Base-by-base conservation (phyloP, 495 filamentous ascomycete species). In the Penicillium turbatum region DNA sequence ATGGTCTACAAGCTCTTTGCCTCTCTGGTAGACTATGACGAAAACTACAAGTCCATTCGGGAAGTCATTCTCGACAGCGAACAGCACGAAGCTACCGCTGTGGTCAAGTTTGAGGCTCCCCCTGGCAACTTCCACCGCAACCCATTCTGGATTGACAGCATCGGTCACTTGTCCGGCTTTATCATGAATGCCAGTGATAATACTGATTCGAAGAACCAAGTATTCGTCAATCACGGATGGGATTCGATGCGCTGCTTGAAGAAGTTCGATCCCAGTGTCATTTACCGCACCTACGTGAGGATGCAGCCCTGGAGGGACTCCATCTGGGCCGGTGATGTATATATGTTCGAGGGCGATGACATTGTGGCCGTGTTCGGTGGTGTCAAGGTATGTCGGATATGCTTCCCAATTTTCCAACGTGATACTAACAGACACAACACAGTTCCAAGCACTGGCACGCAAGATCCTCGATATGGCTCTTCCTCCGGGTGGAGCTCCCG, bases 171-270 rank as follows among this genome's bases (percentile, higher is more conserved):
- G 29, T 84, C 86, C 9, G 89, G 89, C 15, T 92, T 93, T 68
- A 84, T 86, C 55, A 84, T 90, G 72, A 92, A 92, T 62, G 87
- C 81, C 12, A 90, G 83, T 50, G 87, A 89, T 61, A 79, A 78
- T 19, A 79, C 84, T 3, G 84, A 91, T 57, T 85, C 83, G 0
- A 81, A 82, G 52, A 82, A 87, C 50, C 74, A 83, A 39, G 84
- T 89, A 29, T 92, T 82, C 62, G 83, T 92, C 51, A 88, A 84
- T 37, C 89, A 92, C 60, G 86, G 87, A 31, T 80, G 88, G 85
- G 82, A 87, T 55, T 84, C 80, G 0, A 80, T 92, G 73, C 77
- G 82, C 13, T 83, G 90, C 53, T 76, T 84, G 53, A 83, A 86
- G 60, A 77, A 80, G 32, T 77, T 92, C 15, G 70, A 75, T 17